phyloP scores from a whole-genome alignment of 257 asterid species.

The Fraxinus cuspidata region DNA sequence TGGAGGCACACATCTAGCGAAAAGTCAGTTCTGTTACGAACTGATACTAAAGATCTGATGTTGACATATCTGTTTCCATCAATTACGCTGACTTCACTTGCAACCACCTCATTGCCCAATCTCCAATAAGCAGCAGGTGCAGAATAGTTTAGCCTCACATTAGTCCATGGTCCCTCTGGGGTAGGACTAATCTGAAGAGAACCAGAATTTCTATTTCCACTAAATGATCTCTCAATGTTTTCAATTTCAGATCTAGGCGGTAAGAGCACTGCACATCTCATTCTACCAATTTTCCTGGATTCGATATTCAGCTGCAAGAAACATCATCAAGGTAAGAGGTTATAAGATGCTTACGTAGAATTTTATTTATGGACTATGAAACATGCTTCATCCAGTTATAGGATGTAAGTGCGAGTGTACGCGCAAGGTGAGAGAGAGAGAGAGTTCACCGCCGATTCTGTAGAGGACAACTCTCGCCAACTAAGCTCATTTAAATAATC shows the following conservation, averaged over 20 bases:
- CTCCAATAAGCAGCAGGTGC: conserved; percentile 96
- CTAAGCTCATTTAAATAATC: conserved; percentile 43
- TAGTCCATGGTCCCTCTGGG: conserved; percentile 90
- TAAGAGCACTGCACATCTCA: conserved; percentile 63
- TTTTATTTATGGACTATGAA: neutral
- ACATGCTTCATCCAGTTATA: conserved; percentile 6
- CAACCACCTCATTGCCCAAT: conserved; percentile 75
- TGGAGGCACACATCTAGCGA: conserved; percentile 70
- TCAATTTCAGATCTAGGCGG: conserved; percentile 51
- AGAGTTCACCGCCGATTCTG: conserved; percentile 58
- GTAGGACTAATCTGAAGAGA: conserved; percentile 83
- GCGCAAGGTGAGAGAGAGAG: conserved; percentile 16
- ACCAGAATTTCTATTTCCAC: conserved; percentile 51
- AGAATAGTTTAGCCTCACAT: conserved; percentile 79
- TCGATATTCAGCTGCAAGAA: conserved; percentile 51
- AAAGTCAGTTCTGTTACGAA: conserved; percentile 72
- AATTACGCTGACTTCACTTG: conserved; percentile 81
- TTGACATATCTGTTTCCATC: conserved; percentile 76
- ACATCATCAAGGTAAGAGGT: conserved; percentile 23
- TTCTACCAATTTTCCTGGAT: conserved; percentile 47
- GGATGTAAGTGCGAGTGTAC: neutral
- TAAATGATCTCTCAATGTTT: conserved; percentile 37
- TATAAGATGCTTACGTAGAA: neutral
- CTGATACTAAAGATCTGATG: conserved; percentile 85
- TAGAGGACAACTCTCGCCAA: conserved; percentile 70